Evolutionary conservation across 176 grass and related monocot genomes (phyloP).

Genomic region (Cenchrus fungigraminus): DNA sequence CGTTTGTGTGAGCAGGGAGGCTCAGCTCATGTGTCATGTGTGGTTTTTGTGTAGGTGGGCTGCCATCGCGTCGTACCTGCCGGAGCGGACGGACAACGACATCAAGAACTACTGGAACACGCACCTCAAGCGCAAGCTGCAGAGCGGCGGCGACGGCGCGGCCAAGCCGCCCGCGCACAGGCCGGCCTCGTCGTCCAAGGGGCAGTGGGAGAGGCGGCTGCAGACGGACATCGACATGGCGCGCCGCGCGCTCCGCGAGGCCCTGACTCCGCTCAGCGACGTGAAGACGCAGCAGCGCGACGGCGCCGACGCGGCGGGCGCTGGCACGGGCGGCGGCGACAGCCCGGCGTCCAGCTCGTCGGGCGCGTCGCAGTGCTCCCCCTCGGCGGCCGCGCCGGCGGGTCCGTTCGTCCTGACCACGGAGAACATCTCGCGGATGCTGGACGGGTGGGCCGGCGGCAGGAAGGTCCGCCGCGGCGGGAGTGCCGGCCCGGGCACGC

Average conservation of each 20-base stretch:
- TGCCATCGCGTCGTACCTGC: constrained; percentile 89
- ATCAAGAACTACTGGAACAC: constrained; percentile 99
- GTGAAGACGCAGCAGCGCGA: constrained; percentile 11
- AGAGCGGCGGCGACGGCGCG: constrained; percentile 6
- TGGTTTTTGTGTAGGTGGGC: constrained; percentile 60
- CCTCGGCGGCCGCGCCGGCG: constrained; percentile 5
- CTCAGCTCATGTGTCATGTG: neutral
- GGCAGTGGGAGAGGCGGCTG: constrained; percentile 80
- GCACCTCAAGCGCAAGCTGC: constrained; percentile 84
- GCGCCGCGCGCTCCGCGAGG: constrained; percentile 68
- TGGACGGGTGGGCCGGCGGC: constrained; percentile 61
- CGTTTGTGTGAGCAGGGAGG: neutral
- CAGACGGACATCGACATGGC: constrained; percentile 87
- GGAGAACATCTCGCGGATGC: constrained; percentile 80
- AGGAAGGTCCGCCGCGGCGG: constrained; percentile 3
- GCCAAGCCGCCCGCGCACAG: constrained; percentile 33
- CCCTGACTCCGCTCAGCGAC: constrained; percentile 55
- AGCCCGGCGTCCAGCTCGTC: constrained; percentile 54
- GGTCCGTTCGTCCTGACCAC: constrained; percentile 66
- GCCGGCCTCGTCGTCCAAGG: constrained; percentile 57
- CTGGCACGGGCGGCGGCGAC: neutral
- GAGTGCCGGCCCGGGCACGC: constrained; percentile 1
- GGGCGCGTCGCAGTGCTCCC: constrained; percentile 44
- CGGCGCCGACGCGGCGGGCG: neutral
- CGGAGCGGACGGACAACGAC: constrained; percentile 96